Evolutionary conservation across 148 eudicot genomes (phyloP).

Genomic region (Rhododendron simsii): DNA sequence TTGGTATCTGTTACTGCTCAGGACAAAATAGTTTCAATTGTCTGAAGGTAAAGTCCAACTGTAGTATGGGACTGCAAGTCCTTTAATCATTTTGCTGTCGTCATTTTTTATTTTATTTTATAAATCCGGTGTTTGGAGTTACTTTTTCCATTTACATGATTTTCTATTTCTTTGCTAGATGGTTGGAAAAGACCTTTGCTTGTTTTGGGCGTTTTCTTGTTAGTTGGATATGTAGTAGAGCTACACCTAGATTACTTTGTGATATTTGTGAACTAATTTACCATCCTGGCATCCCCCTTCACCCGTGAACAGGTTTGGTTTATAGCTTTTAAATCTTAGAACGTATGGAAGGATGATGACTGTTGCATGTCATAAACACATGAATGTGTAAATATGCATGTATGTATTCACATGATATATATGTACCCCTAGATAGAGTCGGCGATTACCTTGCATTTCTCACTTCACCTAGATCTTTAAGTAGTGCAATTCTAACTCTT

Average conservation of each 20-base stretch:
- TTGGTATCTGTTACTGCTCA: neutral
- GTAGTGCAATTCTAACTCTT: neutral
- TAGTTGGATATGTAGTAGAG: neutral
- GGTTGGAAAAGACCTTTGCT: neutral
- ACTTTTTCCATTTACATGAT: neutral
- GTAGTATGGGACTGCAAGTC: neutral
- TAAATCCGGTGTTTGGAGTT: neutral
- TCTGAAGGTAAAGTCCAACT: neutral
- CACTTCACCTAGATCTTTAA: neutral
- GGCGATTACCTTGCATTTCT: neutral
- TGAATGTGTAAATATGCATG: neutral
- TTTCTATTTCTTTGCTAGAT: neutral
- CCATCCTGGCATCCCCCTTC: neutral
- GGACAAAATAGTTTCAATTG: neutral
- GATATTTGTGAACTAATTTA: neutral
- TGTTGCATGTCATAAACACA: neutral
- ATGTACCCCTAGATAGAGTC: neutral
- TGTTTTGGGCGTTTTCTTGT: neutral
- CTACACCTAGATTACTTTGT: neutral
- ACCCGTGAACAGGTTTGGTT: neutral
- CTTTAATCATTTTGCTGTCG: neutral
- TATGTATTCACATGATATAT: neutral
- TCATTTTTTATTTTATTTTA: neutral
- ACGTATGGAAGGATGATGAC: neutral
- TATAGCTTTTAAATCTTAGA: neutral